Conservation (phyloP, 1,284 basidiomycete species). For the Cutaneotrichosporon cavernicola region DNA sequence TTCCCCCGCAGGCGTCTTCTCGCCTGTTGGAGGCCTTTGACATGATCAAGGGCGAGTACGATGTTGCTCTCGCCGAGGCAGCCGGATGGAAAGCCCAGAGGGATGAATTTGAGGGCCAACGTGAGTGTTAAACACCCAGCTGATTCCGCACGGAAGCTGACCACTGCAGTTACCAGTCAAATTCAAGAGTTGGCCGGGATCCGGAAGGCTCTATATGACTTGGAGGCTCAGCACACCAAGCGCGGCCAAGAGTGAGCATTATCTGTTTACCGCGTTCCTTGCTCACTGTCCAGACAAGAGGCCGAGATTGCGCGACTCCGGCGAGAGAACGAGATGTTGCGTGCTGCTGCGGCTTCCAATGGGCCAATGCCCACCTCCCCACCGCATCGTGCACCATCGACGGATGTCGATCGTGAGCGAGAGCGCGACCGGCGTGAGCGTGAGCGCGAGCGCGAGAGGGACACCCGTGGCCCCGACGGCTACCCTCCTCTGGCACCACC, state of each 20-base stretch:
- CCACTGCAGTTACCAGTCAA: conserved; percentile 62
- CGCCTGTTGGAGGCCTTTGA: conserved; percentile 79
- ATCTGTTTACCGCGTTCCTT: neutral
- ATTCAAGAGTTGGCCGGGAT: conserved; percentile 71
- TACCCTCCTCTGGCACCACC: conserved; percentile 30
- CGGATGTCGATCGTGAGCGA: conserved; percentile 15
- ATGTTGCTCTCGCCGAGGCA: conserved; percentile 70
- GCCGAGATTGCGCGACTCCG: conserved; percentile 68
- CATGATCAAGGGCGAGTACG: conserved; percentile 80
- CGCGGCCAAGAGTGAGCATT: conserved; percentile 61
- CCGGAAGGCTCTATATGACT: conserved; percentile 71
- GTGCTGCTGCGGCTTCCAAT: conserved; percentile 2
- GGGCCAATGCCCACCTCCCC: conserved; percentile 14
- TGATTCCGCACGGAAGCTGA: neutral
- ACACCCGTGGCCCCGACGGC: conserved; percentile 17
- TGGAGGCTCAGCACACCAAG: conserved; percentile 70
- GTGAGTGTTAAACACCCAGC: conserved; percentile 56
- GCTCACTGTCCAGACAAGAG: conserved; percentile 10
- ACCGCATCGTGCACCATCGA: conserved; percentile 18
- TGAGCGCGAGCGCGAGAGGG: conserved; percentile 17
- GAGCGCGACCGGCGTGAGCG: conserved; percentile 9
- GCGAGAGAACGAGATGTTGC: conserved; percentile 59
- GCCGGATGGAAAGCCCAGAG: conserved; percentile 69
- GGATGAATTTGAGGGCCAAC: conserved; percentile 85
- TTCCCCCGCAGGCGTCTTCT: conserved; percentile 22